Percentiles rank a stretch among this genome's conserved stretches.
Conservation (phyloP, 208 protist species). For the Leptomonas seymouri region DNA sequence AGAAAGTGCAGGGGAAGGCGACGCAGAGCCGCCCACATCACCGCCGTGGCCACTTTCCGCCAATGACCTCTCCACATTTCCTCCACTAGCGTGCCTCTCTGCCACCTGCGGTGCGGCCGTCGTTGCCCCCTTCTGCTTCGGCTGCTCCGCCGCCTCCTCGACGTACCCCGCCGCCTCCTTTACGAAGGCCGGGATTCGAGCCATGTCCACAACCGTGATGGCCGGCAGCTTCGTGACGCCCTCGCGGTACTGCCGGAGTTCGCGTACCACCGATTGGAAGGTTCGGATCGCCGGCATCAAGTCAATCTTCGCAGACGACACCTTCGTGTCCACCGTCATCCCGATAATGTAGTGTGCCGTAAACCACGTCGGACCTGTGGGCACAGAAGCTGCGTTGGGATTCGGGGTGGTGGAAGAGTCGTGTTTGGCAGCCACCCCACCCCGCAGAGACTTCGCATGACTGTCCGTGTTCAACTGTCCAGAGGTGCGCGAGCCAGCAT, state of each 20-base stretch:
- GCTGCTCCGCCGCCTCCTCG: conserved; percentile 29
- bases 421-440: conserved; percentile 7
- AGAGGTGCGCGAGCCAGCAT: conserved; percentile 21
- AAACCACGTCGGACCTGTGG: conserved; percentile 23
- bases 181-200: conserved; percentile 73
- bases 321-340: conserved; percentile 70
- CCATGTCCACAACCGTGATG: conserved; percentile 67
- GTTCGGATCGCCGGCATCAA: conserved; percentile 65
- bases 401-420: neutral
- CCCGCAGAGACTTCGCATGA: conserved; percentile 8
- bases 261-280: conserved; percentile 68
- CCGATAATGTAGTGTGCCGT: conserved; percentile 88
- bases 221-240: conserved; percentile 75
- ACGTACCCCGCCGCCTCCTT: conserved; percentile 67
- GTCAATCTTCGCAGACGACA: conserved; percentile 61
- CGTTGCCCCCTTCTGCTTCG: neutral
- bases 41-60: neutral
- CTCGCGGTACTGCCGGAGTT: conserved; percentile 75
- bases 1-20: neutral
- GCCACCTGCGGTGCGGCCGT: neutral
- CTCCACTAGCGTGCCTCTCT: neutral
- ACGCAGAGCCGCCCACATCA: neutral
- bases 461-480: conserved; percentile 14
- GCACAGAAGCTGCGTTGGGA: neutral
- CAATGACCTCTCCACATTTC: neutral